Evolutionary conservation across 2,329 filamentous ascomycete genomes (phyloP).

Genomic region (Colletotrichum horii): DNA sequence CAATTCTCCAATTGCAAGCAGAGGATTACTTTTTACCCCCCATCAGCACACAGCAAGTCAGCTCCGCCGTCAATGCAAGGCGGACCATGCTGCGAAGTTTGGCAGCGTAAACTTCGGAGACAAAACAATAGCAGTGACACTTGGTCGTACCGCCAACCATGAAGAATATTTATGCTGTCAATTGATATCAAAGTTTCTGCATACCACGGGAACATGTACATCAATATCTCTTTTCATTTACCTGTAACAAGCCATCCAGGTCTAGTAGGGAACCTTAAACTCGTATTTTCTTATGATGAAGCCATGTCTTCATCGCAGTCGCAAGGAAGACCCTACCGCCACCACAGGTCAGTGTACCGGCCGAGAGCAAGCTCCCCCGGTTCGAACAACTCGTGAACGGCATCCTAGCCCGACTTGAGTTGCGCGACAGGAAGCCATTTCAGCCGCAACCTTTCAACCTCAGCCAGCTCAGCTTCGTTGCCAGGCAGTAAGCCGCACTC

Average conservation of each 20-base stretch:
- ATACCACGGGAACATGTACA: background rate
- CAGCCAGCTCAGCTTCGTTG: background rate
- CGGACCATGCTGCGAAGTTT: background rate
- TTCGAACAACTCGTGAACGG: background rate
- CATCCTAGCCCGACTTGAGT: constrained; percentile 2
- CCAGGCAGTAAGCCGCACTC: constrained; percentile 76
- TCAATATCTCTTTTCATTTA: background rate
- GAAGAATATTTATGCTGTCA: background rate
- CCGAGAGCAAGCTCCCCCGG: background rate
- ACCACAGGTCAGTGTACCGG: constrained; percentile 1
- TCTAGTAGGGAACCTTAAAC: background rate
- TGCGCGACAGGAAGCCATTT: background rate
- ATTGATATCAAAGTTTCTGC: background rate
- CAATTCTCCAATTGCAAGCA: background rate
- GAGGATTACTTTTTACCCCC: background rate
- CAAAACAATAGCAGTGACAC: background rate
- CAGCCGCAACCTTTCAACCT: background rate
- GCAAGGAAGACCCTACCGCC: background rate
- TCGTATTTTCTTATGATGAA: background rate
- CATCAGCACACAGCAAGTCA: background rate
- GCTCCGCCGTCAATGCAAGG: background rate
- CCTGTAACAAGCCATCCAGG: background rate
- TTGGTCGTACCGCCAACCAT: background rate
- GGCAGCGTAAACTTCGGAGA: background rate
- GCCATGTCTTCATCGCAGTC: background rate